Percentiles rank a stretch among this genome's conserved stretches.
Evolutionary conservation across 768 basidiomycete species (phyloP).

Genomic region (Tulasnella sp.): DNA sequence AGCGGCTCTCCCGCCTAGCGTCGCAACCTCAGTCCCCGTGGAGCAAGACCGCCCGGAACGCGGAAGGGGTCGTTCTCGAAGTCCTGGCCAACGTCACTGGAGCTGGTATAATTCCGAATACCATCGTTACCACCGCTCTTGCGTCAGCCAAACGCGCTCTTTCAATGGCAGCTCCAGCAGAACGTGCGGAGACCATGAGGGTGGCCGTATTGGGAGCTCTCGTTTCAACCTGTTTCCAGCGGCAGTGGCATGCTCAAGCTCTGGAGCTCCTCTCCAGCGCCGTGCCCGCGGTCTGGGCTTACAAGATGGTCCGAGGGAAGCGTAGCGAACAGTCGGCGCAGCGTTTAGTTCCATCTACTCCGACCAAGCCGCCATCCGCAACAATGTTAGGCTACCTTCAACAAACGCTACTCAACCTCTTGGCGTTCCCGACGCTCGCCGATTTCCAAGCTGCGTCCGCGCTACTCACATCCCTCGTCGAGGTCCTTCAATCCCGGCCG

Average conservation of each 20-base stretch:
- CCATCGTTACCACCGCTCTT: not conserved
- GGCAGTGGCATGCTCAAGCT: not conserved
- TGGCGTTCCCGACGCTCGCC: not conserved
- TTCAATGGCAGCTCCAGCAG: not conserved
- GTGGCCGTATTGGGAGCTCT: not conserved
- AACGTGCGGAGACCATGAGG: not conserved
- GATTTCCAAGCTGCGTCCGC: constrained; percentile 1
- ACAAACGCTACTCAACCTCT: not conserved
- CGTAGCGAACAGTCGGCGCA: not conserved
- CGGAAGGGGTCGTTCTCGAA: not conserved
- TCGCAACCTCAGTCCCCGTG: not conserved
- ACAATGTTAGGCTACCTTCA: not conserved
- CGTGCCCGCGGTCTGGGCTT: not conserved
- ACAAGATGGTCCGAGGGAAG: not conserved
- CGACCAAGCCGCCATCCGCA: not conserved
- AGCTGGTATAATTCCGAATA: not conserved
- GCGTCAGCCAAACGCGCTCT: not conserved
- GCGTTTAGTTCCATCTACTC: not conserved
- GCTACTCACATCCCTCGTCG: not conserved
- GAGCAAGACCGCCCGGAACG: not conserved
- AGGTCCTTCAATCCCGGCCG: not conserved
- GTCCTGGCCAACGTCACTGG: constrained; percentile 8
- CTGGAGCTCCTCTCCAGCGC: not conserved
- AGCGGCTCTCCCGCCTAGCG: not conserved
- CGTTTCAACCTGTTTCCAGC: constrained; percentile 3